Evolutionary conservation across 495 filamentous ascomycete species (phyloP), one percentile per base, ranked within the genome.

Genomic region (Penicillium herquei): DNA sequence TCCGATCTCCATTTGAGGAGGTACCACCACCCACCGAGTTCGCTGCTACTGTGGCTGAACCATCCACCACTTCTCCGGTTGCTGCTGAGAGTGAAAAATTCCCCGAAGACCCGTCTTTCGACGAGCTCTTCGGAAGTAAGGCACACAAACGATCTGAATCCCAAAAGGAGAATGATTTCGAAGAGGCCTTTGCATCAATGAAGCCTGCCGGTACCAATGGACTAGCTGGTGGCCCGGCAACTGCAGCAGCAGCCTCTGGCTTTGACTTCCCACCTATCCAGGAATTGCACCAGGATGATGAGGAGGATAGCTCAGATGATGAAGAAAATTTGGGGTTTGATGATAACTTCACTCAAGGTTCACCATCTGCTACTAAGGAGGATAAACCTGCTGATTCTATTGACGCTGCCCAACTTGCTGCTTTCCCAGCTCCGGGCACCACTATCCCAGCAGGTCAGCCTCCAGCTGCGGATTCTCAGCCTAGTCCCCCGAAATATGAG

Each of bases 251-350:
- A 51, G 52, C 34, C 2, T 10, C 70, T 58, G 32, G 67, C 11
- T 68, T 70, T n/a, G 94, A 98, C 64, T 98, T 98, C 72, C 95
- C 95, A 34, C 94, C 94, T 1, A 96, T 98, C 54, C 86, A 86
- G 37, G 92, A 96, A 62, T 67, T 96, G 34, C 86, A 86, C 41
- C 78, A 87, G 47, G 90, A 94, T 56, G 91, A 93, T 12, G 83
- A 81, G 32, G 87, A 79, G 53, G 91, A 92, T 34, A 91, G 87
- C 54, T 73, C 76, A 0, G 90, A 86, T n/a, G 87, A 81, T 59
- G 90, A 89, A 39, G 85, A 78, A 42, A 60, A 62, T n/a, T 46
- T 75, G 59, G 89, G 92, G 0, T 98, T 98, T 64, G 92, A 92
- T 52, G 93, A 98, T 66, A 86, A 96, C 63, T 97, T 98, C 62